A percentile compares a stretch with the other conserved stretches of the same genome.
phyloP scores from a whole-genome alignment of 1,284 basidiomycete species.

The Apiotrichum siamense region DNA sequence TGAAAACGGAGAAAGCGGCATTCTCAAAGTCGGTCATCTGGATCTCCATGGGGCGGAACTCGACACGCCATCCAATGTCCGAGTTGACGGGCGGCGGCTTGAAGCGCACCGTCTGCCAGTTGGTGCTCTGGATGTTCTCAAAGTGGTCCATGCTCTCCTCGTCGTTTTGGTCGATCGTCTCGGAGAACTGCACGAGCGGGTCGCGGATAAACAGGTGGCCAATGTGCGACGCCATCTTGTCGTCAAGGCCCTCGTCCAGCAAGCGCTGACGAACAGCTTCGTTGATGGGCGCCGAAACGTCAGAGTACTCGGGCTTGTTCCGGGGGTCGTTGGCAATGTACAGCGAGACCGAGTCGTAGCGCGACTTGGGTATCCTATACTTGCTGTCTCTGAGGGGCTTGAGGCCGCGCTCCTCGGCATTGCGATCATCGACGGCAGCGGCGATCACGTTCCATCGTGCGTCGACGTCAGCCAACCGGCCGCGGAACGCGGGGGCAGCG shows the following conservation, averaged over 20 bases:
- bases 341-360: conserved; percentile 92
- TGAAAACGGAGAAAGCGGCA: conserved; percentile 90
- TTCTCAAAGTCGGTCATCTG: conserved; percentile 99
- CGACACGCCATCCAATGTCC: conserved; percentile 93
- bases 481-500: conserved; percentile 88
- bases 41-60: conserved; percentile 98
- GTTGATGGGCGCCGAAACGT: conserved; percentile 76
- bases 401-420: conserved; percentile 83
- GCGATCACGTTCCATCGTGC: conserved; percentile 98
- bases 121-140: conserved; percentile 99
- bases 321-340: conserved; percentile 84
- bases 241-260: conserved; percentile 72
- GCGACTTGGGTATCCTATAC: conserved; percentile 84
- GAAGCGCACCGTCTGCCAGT: conserved; percentile 99
- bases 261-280: conserved; percentile 65
- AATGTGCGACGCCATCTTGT: conserved; percentile 80
- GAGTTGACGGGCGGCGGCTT: conserved; percentile 93
- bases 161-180: conserved; percentile 91
- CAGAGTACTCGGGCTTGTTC: conserved; percentile 90
- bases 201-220: conserved; percentile 97
- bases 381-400: conserved; percentile 72
- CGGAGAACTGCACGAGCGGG: conserved; percentile 90
- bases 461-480: conserved; percentile 92
- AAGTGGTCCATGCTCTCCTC: conserved; percentile 85
- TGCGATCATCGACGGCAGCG: conserved; percentile 93